Evolutionary conservation across 345 rosid genomes (phyloP).

Genomic region (Acer campestre): DNA sequence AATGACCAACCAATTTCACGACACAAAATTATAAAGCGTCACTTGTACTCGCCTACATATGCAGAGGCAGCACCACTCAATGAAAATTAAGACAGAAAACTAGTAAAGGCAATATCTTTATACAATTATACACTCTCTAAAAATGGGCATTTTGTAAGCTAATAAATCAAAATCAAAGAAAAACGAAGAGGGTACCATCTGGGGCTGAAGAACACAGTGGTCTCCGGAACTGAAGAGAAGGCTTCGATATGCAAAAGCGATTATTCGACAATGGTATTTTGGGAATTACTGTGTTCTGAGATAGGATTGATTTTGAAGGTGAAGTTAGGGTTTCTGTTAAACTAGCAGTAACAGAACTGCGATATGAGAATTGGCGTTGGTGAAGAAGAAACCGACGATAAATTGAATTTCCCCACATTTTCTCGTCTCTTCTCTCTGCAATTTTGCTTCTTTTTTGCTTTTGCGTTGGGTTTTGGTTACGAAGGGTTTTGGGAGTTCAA

Average conservation of each 20-base stretch:
- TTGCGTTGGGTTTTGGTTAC: neutral
- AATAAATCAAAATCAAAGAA: neutral
- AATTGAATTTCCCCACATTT: constrained; percentile 12
- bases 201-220: neutral
- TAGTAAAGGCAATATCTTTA: too few species aligned
- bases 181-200: neutral
- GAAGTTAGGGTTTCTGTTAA: neutral
- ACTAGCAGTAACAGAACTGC: neutral
- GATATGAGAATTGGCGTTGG: neutral
- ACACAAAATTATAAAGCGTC: too few species aligned
- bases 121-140: too few species aligned
- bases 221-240: constrained; percentile 1
- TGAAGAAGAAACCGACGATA: neutral
- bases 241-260: neutral
- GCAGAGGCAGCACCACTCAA: too few species aligned
- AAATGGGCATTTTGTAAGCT: too few species aligned
- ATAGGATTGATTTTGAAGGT: neutral
- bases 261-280: neutral
- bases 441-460: neutral
- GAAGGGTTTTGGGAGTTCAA: neutral
- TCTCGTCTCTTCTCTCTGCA: neutral
- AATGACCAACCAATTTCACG: too few species aligned
- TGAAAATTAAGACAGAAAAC: too few species aligned
- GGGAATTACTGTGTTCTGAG: neutral
- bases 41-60: too few species aligned